phyloP scores from a whole-genome alignment of 2,329 filamentous ascomycete genomes.

The Proliferodiscus dingleyae region DNA sequence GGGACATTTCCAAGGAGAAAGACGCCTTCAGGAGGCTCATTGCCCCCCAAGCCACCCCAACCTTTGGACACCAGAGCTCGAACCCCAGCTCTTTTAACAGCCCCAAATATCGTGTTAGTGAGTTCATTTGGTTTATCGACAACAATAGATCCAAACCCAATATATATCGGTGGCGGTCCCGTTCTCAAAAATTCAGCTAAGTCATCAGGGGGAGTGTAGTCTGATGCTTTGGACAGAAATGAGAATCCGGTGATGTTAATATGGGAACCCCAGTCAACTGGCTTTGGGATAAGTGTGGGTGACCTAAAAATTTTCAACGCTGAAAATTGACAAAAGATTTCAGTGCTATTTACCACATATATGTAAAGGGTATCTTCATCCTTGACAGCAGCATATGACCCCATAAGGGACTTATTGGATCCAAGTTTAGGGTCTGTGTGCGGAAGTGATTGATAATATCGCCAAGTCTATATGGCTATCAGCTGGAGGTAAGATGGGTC shows the following conservation, averaged over 20 bases:
- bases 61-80: slow-evolving; percentile 1
- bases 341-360: not conserved
- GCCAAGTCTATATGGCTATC: too few relatives aligned
- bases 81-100: not conserved
- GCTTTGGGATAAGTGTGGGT: not conserved
- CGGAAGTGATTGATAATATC: slow-evolving; percentile 41
- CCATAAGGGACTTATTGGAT: slow-evolving; percentile 32
- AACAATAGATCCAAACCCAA: not conserved
- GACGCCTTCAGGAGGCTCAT: slow-evolving; percentile 55
- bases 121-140: not conserved
- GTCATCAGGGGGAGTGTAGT: not conserved
- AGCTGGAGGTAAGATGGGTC: too few relatives aligned
- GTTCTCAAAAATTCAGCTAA: not conserved
- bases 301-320: not conserved
- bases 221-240: not conserved
- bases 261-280: not conserved
- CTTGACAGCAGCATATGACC: slow-evolving; percentile 59
- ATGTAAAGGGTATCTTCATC: slow-evolving; percentile 76
- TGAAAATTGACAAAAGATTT: not conserved
- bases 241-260: not conserved
- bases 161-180: not conserved
- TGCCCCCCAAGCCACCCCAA: slow-evolving; percentile 52
- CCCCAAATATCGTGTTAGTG: not conserved
- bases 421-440: slow-evolving; percentile 43
- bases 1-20: slow-evolving; percentile 68